These are phyloP conservation scores for Chenopodium formosanum DNA, from an alignment of 148 eudicot species.

Conservation along the genomic window DNA sequence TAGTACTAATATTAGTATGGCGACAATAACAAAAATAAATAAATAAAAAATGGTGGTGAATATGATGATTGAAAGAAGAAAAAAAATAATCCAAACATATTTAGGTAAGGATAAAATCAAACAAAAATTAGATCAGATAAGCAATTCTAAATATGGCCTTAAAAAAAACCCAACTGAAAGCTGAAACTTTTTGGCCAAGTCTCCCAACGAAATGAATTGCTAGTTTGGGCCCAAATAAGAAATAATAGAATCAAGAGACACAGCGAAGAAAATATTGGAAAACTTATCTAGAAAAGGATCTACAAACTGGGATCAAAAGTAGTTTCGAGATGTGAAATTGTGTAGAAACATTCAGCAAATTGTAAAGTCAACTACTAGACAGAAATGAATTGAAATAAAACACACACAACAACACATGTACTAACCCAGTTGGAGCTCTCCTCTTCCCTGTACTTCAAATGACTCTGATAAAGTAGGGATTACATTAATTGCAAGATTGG, in stretches of 20 bases:
- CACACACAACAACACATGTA: not conserved
- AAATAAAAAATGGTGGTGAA: no score
- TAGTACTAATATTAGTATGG: no score
- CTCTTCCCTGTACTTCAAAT: constrained; percentile 98
- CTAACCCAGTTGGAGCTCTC: constrained; percentile 97
- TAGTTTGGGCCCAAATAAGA: not conserved
- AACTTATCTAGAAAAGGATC: not conserved
- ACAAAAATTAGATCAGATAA: no score
- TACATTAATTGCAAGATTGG: constrained; percentile 96
- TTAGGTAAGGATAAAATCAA: no score
- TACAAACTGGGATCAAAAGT: not conserved
- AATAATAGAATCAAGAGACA: not conserved
- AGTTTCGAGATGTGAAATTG: not conserved
- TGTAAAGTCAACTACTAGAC: not conserved
- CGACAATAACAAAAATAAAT: no score
- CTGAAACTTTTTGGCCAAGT: not conserved
- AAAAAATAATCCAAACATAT: no score
- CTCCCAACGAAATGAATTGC: not conserved
- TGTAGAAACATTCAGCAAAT: not conserved
- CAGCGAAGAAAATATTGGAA: not conserved
- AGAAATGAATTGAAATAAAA: not conserved
- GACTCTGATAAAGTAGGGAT: constrained; percentile 86
- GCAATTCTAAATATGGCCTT: not conserved
- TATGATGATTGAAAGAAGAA: no score
- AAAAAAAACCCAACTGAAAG: not conserved